A percentile compares a stretch with the other conserved stretches of the same genome.
These are phyloP conservation scores for Phytophthora boehmeriae DNA, from an alignment of 352 stramenopile species.

Conservation along the genomic window DNA sequence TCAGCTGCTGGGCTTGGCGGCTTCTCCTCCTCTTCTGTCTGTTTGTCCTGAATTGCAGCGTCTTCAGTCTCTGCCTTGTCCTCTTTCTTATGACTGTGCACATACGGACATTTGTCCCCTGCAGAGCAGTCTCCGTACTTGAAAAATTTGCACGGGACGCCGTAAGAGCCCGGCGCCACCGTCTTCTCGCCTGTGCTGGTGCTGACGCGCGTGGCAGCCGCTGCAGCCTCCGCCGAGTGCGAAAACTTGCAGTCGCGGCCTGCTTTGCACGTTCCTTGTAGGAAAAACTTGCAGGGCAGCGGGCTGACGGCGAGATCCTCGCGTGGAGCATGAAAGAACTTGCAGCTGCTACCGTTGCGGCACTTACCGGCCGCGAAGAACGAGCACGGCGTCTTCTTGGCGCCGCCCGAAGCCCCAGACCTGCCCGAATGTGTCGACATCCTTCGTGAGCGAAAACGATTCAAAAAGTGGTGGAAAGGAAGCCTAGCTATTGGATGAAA, in stretches of 20 bases:
- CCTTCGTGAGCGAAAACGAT: slow-evolving; percentile 1
- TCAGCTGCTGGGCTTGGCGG: slow-evolving; percentile 10
- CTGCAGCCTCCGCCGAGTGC: slow-evolving; percentile 38
- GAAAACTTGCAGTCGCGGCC: slow-evolving; percentile 74
- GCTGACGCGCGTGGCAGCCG: slow-evolving; percentile 34
- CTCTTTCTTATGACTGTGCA: slow-evolving; percentile 50
- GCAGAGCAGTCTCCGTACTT: slow-evolving; percentile 64
- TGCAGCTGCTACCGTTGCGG: slow-evolving; percentile 65
- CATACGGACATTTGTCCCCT: slow-evolving; percentile 69
- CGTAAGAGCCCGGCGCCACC: slow-evolving; percentile 47
- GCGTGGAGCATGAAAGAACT: slow-evolving; percentile 61
- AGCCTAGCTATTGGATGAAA: slow-evolving; percentile 32
- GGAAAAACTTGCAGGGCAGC: slow-evolving; percentile 74
- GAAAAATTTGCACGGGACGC: slow-evolving; percentile 77
- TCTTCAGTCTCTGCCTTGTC: slow-evolving; percentile 43
- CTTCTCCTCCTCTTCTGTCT: slow-evolving; percentile 45
- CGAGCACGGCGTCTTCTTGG: slow-evolving; percentile 48
- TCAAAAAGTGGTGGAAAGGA: slow-evolving; percentile 17
- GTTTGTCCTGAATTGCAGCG: slow-evolving; percentile 19
- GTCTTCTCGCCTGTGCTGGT: slow-evolving; percentile 51
- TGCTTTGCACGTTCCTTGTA: slow-evolving; percentile 66
- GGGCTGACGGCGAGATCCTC: slow-evolving; percentile 46
- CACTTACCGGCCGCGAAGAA: slow-evolving; percentile 80
- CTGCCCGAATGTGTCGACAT: slow-evolving; percentile 31
- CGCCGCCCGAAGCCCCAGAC: slow-evolving; percentile 13